Evolutionary conservation across 768 basidiomycete species (phyloP).

Genomic region (Trichaptum fuscoviolaceum): DNA sequence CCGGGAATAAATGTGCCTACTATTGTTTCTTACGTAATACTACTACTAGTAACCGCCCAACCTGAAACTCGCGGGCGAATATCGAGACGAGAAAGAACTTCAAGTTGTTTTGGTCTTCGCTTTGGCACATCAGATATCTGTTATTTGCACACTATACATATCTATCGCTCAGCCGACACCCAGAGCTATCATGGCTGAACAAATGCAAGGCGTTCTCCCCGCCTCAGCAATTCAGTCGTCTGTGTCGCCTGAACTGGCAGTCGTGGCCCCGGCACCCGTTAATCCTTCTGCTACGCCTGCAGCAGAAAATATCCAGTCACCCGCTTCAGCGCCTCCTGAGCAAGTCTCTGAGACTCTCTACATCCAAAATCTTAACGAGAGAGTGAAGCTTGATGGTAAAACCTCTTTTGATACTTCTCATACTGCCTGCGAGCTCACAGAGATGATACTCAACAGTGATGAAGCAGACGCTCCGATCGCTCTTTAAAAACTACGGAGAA

Average conservation of each 20-base stretch:
- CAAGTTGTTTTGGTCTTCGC: not conserved
- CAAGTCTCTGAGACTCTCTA: constrained; percentile 80
- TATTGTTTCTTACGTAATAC: too few species aligned
- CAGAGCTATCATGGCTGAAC: not conserved
- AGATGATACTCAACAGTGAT: constrained; percentile 51
- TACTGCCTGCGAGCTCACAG: constrained; percentile 11
- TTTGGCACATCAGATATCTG: not conserved
- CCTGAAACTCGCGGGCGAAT: too few species aligned
- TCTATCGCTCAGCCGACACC: not conserved
- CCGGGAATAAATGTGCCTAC: not conserved
- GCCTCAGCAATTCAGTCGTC: not conserved
- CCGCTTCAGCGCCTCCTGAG: constrained; percentile 34
- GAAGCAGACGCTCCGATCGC: constrained; percentile 77
- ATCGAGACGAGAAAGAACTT: too few species aligned
- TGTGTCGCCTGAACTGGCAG: not conserved
- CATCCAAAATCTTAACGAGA: constrained; percentile 95
- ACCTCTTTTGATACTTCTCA: constrained; percentile 12
- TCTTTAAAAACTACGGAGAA: constrained; percentile 92
- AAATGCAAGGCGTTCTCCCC: not conserved
- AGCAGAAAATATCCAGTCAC: constrained; percentile 13
- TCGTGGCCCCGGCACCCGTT: constrained; percentile 4
- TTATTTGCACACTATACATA: not conserved
- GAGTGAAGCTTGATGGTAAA: constrained; percentile 74
- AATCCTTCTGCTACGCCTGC: constrained; percentile 8
- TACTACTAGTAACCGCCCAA: too few species aligned